Conservation (phyloP, 495 filamentous ascomycete species). For the Lasiosphaeria ovina region DNA sequence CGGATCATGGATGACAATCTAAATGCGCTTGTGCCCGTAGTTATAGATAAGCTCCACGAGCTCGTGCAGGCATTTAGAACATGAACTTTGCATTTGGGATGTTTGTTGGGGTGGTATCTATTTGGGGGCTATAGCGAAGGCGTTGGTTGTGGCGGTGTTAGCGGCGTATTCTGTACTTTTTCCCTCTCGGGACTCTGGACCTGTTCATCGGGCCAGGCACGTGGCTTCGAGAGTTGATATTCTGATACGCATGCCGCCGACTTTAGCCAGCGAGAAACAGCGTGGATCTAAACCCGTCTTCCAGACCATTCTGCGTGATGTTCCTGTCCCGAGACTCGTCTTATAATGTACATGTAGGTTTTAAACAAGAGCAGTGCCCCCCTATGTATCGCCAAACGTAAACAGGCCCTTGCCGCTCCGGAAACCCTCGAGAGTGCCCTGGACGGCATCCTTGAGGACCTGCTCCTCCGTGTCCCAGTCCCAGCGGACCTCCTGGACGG, state of each 20-base stretch:
- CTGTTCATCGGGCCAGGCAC: too few relatives aligned
- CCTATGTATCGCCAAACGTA: slow-evolving; percentile 59
- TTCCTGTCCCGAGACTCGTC: too few relatives aligned
- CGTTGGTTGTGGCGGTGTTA: neutral
- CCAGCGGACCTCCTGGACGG: slow-evolving; percentile 77
- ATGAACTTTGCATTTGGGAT: slow-evolving; percentile 30
- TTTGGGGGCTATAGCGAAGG: neutral
- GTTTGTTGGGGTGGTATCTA: neutral
- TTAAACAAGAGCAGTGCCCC: neutral
- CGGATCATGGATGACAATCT: slow-evolving; percentile 84
- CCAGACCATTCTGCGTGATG: too few relatives aligned
- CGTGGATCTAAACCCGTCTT: too few relatives aligned
- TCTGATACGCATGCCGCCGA: too few relatives aligned
- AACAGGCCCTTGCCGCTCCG: slow-evolving; percentile 87
- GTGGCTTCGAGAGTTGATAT: too few relatives aligned
- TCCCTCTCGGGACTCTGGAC: too few relatives aligned
- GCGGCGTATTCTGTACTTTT: too few relatives aligned
- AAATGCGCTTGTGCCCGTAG: slow-evolving; percentile 82
- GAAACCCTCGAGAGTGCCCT: slow-evolving; percentile 77
- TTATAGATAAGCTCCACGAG: slow-evolving; percentile 93
- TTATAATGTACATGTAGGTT: too few relatives aligned
- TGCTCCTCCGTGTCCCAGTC: slow-evolving; percentile 71
- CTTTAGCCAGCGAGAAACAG: too few relatives aligned
- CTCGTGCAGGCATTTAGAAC: slow-evolving; percentile 87
- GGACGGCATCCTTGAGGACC: slow-evolving; percentile 65